Evolutionary conservation across 208 protist species (phyloP).

Genomic region (Trichomonas tenax): DNA sequence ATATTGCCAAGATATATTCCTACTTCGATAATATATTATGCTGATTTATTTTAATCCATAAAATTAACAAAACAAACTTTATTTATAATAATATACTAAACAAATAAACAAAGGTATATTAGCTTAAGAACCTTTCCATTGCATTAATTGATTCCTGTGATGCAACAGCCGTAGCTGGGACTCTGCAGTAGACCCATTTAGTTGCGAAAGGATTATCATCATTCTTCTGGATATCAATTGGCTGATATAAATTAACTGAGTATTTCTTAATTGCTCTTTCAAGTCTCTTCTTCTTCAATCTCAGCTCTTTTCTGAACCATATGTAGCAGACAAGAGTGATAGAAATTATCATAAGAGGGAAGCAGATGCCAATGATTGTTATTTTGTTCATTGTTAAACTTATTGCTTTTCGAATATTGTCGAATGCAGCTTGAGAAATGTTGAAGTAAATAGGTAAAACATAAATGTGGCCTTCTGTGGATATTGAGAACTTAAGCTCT

Average conservation of each 20-base stretch:
- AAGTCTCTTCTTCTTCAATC: background rate
- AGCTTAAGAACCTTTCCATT: background rate
- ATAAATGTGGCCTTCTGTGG: background rate
- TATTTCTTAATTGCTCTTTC: background rate
- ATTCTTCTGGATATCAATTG: background rate
- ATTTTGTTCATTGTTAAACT: background rate
- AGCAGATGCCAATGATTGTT: background rate
- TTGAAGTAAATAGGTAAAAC: background rate
- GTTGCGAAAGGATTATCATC: background rate
- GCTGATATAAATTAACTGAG: background rate
- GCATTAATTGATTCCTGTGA: background rate
- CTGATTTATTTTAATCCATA: background rate
- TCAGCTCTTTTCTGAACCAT: background rate
- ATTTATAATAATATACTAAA: background rate
- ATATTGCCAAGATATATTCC: no score
- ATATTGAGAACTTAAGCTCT: background rate
- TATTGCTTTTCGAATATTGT: background rate
- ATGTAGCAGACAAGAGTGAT: background rate
- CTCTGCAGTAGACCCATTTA: background rate
- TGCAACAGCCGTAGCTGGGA: background rate
- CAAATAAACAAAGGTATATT: background rate
- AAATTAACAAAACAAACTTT: background rate
- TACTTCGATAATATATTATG: no score
- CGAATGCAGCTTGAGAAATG: background rate
- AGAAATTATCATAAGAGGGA: background rate